A percentile compares a stretch with the other conserved stretches of the same genome.
These are phyloP conservation scores for Elymus sibiricus DNA, from an alignment of 176 grass and related monocot genomes.

Conservation along the genomic window DNA sequence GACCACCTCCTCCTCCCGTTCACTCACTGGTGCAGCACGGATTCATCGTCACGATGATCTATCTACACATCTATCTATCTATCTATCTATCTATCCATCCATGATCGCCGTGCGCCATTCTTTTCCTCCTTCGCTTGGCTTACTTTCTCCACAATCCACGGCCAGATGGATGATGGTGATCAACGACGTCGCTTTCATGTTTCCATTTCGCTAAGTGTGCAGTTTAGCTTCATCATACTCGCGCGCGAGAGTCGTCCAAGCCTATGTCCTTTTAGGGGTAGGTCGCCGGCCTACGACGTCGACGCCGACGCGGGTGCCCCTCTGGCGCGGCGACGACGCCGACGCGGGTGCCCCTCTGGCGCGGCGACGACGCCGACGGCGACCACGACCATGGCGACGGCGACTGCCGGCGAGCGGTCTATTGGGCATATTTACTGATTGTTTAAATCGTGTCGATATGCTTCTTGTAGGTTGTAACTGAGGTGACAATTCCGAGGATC, in stretches of 20 bases:
- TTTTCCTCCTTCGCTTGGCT: not conserved
- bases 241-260: conserved; percentile 13
- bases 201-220: not conserved
- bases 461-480: not conserved
- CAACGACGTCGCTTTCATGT: not conserved
- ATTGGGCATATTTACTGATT: not conserved
- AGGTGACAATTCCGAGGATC: conserved; percentile 31
- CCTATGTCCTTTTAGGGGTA: conserved; percentile 41
- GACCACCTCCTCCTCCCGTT: not conserved
- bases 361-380: conserved; percentile 15
- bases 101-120: conserved; percentile 12
- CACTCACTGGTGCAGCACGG: conserved; percentile 17
- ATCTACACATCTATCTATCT: not conserved
- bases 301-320: not conserved
- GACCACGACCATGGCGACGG: not conserved
- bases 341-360: not conserved
- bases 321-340: not conserved
- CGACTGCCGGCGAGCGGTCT: not conserved
- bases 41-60: conserved; percentile 8
- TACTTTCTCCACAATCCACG: not conserved
- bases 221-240: not conserved
- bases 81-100: not conserved
- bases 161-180: not conserved
- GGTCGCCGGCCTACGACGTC: conserved; percentile 31
- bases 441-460: conserved; percentile 6